Evolutionary conservation across 495 filamentous ascomycete genomes (phyloP), one percentile per base, ranked within the genome.

Genomic region (Penicillium egyptiacum): DNA sequence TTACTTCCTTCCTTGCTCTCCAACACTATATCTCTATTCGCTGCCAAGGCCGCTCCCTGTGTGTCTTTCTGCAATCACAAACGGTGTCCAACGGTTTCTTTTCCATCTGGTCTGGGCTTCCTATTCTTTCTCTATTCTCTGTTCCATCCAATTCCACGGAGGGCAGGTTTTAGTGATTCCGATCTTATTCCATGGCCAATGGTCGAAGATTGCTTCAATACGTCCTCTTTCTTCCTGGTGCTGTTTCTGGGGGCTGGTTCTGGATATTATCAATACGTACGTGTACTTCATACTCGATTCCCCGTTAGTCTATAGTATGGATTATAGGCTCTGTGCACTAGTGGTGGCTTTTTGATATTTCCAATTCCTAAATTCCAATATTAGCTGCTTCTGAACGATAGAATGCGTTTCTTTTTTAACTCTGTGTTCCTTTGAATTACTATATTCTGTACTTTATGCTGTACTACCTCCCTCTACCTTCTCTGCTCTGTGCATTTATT

Each of bases 1-100:
- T 28, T 46, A 6, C 23, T 17, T 30, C n/a, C 9, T 12, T 26
- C 7, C 10, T 31, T 20, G 5, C 46, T 49, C 47, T 33, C 3
- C 9, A 30, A 31, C 10, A 11, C 33, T 37, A 37, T 37, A 37
- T 37, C 16, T 37, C 14, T 7, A 37, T 37, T 37, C 14, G 33
- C 33, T 37, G 33, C 33, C 14, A 37, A n/a, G 33, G 33, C 33
- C 19, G 17, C 46, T 20, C 25, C 30, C 14, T 35, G 12, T 35
- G 14, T 35, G 28, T 50, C 17, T 22, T 2, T 35, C 16, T 33
- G 16, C 46, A 20, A 30, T 50, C 47, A 50, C 26, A 11, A 47
- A 47, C 47, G 19, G 47, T 50, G 28, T 50, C 47, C 33, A 37
- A n/a, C 20, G 26, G 23, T 35, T 35, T 30, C 45, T 30, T 48